A percentile compares a stretch with the other conserved stretches of the same genome.
phyloP scores from a whole-genome alignment of 2,329 filamentous ascomycete genomes.

The Diaporthe humulicola region DNA sequence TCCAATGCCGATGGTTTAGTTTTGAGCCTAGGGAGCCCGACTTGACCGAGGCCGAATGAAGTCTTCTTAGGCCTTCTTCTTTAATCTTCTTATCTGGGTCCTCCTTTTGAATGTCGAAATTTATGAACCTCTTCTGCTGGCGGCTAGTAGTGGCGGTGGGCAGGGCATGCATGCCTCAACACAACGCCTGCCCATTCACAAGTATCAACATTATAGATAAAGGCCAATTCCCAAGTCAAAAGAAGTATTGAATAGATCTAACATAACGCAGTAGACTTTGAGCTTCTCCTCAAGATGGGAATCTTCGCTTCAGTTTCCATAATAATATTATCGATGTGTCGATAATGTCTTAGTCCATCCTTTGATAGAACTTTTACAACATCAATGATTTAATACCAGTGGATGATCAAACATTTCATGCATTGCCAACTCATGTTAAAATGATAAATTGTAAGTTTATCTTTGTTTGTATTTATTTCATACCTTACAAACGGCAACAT shows the following conservation, averaged over 20 bases:
- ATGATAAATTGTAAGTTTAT: not conserved
- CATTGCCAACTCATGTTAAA: not conserved
- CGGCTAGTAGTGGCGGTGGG: not conserved
- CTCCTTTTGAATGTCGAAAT: constrained; percentile 5
- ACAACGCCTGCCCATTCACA: not conserved
- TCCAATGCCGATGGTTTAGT: constrained; percentile 2
- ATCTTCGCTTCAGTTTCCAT: not conserved
- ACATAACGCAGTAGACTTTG: not conserved
- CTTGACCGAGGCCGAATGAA: not conserved
- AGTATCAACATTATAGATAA: not conserved
- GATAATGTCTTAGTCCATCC: not conserved
- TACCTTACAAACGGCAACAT: not conserved
- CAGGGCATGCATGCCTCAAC: constrained; percentile 2
- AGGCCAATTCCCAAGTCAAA: not conserved
- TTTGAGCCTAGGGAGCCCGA: constrained; percentile 7
- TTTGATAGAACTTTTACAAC: not conserved
- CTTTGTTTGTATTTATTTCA: not conserved
- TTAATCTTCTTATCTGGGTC: not conserved
- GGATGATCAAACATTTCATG: not conserved
- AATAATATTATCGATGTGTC: not conserved
- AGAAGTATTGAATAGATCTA: not conserved
- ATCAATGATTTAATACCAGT: not conserved
- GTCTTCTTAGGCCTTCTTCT: not conserved
- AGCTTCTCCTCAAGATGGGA: not conserved
- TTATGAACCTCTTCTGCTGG: not conserved